These are phyloP conservation scores for Ceratocystis destructans DNA, from an alignment of 2,329 filamentous ascomycete species.

Conservation along the genomic window DNA sequence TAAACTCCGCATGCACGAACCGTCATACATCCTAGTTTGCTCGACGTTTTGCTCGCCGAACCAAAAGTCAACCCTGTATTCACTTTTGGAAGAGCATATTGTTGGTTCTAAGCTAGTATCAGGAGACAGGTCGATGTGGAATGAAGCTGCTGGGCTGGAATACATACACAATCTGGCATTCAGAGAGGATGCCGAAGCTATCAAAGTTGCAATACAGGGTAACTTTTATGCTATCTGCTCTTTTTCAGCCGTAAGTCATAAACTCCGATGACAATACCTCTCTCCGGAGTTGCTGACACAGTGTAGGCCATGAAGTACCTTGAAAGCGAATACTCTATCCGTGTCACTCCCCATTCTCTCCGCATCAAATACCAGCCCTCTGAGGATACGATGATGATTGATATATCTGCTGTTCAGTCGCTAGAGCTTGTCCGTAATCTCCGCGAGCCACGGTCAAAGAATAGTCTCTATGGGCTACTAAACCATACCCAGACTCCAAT, in stretches of 20 bases:
- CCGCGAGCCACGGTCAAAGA: conserved; percentile 60
- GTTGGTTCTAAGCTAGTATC: conserved; percentile 43
- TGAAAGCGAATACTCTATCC: conserved; percentile 52
- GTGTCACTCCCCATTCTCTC: conserved; percentile 65
- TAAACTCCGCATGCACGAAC: conserved; percentile 69
- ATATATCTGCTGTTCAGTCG: conserved; percentile 71
- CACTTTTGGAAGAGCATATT: conserved; percentile 59
- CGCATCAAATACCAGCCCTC: conserved; percentile 77
- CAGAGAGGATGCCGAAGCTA: conserved; percentile 61
- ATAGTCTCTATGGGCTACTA: conserved; percentile 71
- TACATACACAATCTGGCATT: conserved; percentile 71
- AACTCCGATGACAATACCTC: neutral
- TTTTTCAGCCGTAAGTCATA: conserved; percentile 58
- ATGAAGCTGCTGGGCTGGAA: conserved; percentile 61
- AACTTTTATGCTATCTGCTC: conserved; percentile 78
- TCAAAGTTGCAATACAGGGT: conserved; percentile 66
- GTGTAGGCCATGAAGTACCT: conserved; percentile 65
- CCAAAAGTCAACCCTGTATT: conserved; percentile 57
- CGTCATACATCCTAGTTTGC: conserved; percentile 67
- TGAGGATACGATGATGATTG: conserved; percentile 91
- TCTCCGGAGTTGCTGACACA: conserved; percentile 18
- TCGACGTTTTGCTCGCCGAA: conserved; percentile 52
- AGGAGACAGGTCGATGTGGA: conserved; percentile 68
- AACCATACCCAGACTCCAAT: conserved; percentile 80
- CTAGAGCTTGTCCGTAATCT: conserved; percentile 85